These are phyloP conservation scores for Hypoxylon subgilvum DNA, from an alignment of 495 filamentous ascomycete genomes.

Conservation along the genomic window DNA sequence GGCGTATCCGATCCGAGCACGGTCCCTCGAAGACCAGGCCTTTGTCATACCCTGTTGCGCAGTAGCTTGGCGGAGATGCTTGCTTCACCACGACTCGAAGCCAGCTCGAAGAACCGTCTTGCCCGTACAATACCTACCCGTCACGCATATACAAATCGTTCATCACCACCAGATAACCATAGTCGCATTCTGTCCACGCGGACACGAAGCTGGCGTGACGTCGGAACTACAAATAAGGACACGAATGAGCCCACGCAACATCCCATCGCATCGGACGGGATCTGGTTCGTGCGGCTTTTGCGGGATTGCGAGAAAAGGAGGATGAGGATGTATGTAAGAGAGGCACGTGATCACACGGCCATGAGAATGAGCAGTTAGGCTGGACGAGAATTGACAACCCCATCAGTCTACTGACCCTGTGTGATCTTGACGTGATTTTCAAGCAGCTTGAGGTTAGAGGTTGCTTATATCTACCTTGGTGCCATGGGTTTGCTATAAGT, in stretches of 20 bases:
- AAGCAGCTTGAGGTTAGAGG: too few relatives aligned
- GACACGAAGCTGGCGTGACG: not conserved
- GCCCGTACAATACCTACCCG: not conserved
- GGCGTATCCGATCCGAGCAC: not conserved
- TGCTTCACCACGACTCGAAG: too few relatives aligned
- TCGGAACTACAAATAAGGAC: conserved; percentile 2
- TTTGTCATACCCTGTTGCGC: not conserved
- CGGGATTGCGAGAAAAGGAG: conserved; percentile 4
- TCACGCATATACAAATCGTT: not conserved
- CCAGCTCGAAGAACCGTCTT: not conserved
- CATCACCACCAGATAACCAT: not conserved
- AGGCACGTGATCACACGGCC: conserved; percentile 25
- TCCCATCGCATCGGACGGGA: too few relatives aligned
- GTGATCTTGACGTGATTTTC: too few relatives aligned
- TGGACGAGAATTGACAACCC: conserved; percentile 29
- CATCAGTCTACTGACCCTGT: not conserved
- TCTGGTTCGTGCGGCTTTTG: conserved; percentile 6
- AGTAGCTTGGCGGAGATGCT: too few relatives aligned
- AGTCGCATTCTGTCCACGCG: not conserved
- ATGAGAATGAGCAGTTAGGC: conserved; percentile 24
- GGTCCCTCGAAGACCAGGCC: not conserved
- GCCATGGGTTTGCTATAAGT: too few relatives aligned
- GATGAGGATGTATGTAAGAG: conserved; percentile 1
- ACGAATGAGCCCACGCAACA: not conserved
- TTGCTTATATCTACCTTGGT: too few relatives aligned